Evolutionary conservation across 2,329 filamentous ascomycete genomes (phyloP), one percentile per base, ranked within the genome.

Genomic region (Ascochyta clinopodiicola): DNA sequence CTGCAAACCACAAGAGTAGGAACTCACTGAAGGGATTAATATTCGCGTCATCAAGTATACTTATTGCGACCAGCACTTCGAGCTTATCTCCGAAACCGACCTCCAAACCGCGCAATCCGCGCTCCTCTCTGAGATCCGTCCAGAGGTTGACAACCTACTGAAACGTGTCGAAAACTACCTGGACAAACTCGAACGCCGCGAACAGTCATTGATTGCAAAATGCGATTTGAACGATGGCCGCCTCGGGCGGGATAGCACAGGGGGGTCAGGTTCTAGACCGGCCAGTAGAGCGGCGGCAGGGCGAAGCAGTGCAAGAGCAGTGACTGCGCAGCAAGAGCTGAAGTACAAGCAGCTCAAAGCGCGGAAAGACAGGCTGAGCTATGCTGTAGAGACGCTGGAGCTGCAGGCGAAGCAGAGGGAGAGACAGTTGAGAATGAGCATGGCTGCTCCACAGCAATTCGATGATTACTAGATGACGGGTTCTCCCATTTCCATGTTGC

Each of bases 121-220:
- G 4, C 86, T 97, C 17, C 88, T 92, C 66, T 90, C 91, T 68
- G 92, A 96, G 73, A 95, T 96, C 64, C 88, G 89, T n/a, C 93
- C 93, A 8, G 92, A 92, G 74, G 90, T 96, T 61, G 81, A 88
- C 27, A 85, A 87, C 54, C 85, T 97, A 2, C 86, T 97, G 46
- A 84, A 87, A 60, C 88, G 92, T 63, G 91, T 92, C n/a, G 88
- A 92, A 63, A 87, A 88, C 60, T 89, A 96, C 69, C 84, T 96
- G 35, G 91, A 93, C 66, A 90, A 91, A 55, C 86, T 94, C 37
- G 90, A 90, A 47, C 86, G 92, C 6, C 89, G 91, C 62, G 91
- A 96, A 74, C 88, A 96, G 70, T 88, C 88, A 0, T 82, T 96
- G 32, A 91, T 93, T 64, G 91, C 92, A 2, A 89, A 91, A 66